phyloP scores from a whole-genome alignment of 768 basidiomycete species.

The Trametes cingulata region DNA sequence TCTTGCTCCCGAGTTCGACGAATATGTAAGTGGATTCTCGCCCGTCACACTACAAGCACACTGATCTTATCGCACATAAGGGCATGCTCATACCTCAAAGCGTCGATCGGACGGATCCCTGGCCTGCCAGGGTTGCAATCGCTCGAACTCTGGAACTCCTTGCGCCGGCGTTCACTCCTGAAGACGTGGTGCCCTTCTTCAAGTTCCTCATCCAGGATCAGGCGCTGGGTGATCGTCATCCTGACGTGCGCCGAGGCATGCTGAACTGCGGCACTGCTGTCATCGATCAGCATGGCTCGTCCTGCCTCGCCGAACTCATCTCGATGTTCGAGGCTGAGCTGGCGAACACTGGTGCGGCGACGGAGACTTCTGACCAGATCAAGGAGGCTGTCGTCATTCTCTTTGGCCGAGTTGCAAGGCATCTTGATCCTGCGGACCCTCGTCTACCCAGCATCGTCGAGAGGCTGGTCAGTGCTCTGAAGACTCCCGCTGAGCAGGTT shows the following conservation, averaged over 20 bases:
- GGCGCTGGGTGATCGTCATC: constrained; percentile 82
- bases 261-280: constrained; percentile 79
- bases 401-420: constrained; percentile 88
- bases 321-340: constrained; percentile 81
- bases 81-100: constrained; percentile 92
- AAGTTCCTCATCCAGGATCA: constrained; percentile 82
- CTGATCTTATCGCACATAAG: constrained; percentile 42
- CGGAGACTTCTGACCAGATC: constrained; percentile 81
- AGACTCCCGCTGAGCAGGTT: constrained; percentile 94
- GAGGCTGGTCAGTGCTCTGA: constrained; percentile 83
- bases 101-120: constrained; percentile 87
- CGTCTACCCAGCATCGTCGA: constrained; percentile 83
- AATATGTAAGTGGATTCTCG: constrained; percentile 82
- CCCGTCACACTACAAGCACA: no score
- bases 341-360: constrained; percentile 44
- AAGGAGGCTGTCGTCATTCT: constrained; percentile 95
- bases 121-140: constrained; percentile 77
- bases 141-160: constrained; percentile 67
- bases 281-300: constrained; percentile 81
- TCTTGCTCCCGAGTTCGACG: constrained; percentile 88
- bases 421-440: constrained; percentile 73
- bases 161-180: constrained; percentile 62
- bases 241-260: constrained; percentile 85
- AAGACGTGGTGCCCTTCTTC: constrained; percentile 73
- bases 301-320: constrained; percentile 72